Conservation (phyloP, 169 alveolate species). For the Condylostoma magnum region DNA sequence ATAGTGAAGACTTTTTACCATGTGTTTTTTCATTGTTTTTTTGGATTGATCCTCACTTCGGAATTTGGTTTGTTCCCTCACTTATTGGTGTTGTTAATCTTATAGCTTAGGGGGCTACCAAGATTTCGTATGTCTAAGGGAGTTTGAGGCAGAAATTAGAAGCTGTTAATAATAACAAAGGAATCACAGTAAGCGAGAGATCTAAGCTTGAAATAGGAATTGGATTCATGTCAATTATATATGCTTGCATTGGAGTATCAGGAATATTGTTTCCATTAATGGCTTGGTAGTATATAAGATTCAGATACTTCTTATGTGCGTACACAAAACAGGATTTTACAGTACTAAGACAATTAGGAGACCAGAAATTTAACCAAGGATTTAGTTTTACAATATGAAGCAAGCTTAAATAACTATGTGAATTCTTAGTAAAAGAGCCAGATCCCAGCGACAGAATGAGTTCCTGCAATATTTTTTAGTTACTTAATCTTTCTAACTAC, state of each 20-base stretch:
- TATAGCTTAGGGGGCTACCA: neutral
- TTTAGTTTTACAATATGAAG: too few species aligned
- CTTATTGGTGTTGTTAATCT: neutral
- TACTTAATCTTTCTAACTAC: too few species aligned
- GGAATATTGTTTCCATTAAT: neutral
- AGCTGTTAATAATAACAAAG: neutral
- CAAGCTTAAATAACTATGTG: too few species aligned
- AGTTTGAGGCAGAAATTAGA: neutral
- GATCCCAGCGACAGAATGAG: too few species aligned
- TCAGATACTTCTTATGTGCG: neutral
- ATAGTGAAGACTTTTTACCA: neutral
- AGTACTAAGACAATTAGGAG: neutral
- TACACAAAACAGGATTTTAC: constrained; percentile 6
- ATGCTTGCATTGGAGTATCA: neutral
- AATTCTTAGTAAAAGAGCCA: too few species aligned
- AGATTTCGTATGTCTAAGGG: neutral
- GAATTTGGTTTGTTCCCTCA: neutral
- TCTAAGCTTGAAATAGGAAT: neutral
- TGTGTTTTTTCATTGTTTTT: neutral
- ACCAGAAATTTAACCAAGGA: neutral
- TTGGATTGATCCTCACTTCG: neutral
- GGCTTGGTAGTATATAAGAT: constrained; percentile 10
- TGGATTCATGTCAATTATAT: neutral
- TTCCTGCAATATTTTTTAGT: too few species aligned
- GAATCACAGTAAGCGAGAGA: neutral